Evolutionary conservation across 192 early-diverging fungal genomes (phyloP).

Genomic region (Umbelopsis ramanniana): DNA sequence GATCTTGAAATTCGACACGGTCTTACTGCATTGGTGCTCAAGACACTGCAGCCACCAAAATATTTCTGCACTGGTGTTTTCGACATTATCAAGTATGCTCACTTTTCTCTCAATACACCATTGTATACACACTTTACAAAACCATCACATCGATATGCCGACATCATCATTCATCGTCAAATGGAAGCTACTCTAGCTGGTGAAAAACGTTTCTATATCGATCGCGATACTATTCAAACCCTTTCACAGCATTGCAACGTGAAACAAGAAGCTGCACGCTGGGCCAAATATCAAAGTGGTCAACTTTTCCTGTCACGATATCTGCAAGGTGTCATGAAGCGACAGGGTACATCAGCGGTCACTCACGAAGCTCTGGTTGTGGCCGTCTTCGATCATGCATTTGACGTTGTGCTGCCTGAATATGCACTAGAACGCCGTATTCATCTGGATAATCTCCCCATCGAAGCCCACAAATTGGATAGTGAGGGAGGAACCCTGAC

Average conservation of each 20-base stretch:
- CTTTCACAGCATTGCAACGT: constrained; percentile 76
- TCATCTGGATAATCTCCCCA: constrained; percentile 56
- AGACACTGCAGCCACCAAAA: constrained; percentile 96
- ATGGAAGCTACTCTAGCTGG: constrained; percentile 65
- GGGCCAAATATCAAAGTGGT: constrained; percentile 71
- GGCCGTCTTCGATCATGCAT: constrained; percentile 62
- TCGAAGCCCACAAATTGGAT: constrained; percentile 46
- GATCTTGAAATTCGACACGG: constrained; percentile 59
- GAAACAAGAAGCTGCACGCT: constrained; percentile 70
- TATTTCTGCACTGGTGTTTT: constrained; percentile 95
- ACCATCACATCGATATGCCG: constrained; percentile 96
- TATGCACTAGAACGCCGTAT: constrained; percentile 76
- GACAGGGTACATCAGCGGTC: constrained; percentile 38
- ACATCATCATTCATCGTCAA: constrained; percentile 95
- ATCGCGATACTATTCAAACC: constrained; percentile 59
- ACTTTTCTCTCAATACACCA: constrained; percentile 88
- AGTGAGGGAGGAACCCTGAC: constrained; percentile 37
- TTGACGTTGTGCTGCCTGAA: constrained; percentile 74
- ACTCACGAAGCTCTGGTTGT: constrained; percentile 67
- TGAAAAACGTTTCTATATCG: constrained; percentile 57
- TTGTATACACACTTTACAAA: constrained; percentile 99
- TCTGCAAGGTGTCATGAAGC: constrained; percentile 49
- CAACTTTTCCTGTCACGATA: constrained; percentile 69
- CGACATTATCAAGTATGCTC: constrained; percentile 73
- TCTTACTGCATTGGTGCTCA: constrained; percentile 78